Percentiles rank a stretch among this genome's conserved stretches.
Evolutionary conservation across 768 basidiomycete species (phyloP).

Genomic region (Lentinula detonsa): DNA sequence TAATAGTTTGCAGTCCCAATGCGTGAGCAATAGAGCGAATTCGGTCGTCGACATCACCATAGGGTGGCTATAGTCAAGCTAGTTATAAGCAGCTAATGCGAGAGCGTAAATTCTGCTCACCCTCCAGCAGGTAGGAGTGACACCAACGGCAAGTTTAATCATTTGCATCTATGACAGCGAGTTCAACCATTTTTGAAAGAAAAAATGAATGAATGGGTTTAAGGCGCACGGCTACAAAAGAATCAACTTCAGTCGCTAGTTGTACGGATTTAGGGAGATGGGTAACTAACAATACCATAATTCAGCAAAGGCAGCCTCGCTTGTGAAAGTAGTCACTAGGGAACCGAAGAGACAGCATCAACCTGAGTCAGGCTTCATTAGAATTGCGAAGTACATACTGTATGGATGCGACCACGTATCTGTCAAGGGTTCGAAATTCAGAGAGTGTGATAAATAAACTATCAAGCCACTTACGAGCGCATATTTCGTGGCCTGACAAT

Average conservation of each 20-base stretch:
- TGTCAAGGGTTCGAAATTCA: slow-evolving; percentile 12
- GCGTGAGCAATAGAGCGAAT: slow-evolving; percentile 64
- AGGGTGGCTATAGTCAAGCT: slow-evolving; percentile 41
- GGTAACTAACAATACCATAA: slow-evolving; percentile 58
- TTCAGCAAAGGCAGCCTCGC: slow-evolving; percentile 68
- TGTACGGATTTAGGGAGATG: not conserved
- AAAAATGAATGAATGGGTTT: not conserved
- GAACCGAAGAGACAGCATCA: not conserved
- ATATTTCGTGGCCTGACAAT: slow-evolving; percentile 47
- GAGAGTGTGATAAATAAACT: not conserved
- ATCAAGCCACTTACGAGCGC: slow-evolving; percentile 40
- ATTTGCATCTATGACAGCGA: slow-evolving; percentile 31
- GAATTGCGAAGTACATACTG: slow-evolving; percentile 27
- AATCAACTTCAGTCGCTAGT: not conserved
- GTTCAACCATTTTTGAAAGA: not conserved
- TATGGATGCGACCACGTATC: slow-evolving; percentile 53
- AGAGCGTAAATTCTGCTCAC: slow-evolving; percentile 22
- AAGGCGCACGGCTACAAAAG: not conserved
- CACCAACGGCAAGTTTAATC: slow-evolving; percentile 47
- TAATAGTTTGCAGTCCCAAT: slow-evolving; percentile 63
- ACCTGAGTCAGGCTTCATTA: not conserved
- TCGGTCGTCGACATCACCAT: slow-evolving; percentile 69
- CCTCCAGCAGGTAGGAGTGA: slow-evolving; percentile 59
- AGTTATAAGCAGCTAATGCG: not conserved
- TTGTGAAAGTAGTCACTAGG: slow-evolving; percentile 53